phyloP scores from a whole-genome alignment of 2,329 filamentous ascomycete genomes.

The Cytospora paraplurivora region DNA sequence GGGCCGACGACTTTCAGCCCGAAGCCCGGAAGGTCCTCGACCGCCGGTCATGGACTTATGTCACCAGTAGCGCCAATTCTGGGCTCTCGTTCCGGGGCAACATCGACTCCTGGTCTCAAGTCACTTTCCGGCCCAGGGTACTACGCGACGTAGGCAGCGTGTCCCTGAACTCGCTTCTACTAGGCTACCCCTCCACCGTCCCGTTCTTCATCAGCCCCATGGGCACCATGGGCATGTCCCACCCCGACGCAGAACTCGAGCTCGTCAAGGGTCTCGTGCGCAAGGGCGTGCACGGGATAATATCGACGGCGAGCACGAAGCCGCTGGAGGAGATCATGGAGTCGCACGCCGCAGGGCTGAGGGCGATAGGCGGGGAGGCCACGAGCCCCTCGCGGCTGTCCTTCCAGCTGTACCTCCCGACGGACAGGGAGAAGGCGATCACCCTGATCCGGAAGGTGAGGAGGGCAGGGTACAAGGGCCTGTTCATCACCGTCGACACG shows the following conservation, averaged over 20 bases:
- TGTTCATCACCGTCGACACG: conserved; percentile 44
- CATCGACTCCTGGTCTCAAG: conserved; percentile 29
- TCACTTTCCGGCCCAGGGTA: conserved; percentile 36
- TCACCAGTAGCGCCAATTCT: conserved; percentile 36
- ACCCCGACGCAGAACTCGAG: conserved; percentile 48
- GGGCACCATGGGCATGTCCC: conserved; percentile 46
- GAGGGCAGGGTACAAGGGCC: conserved; percentile 40
- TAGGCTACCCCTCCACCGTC: conserved; percentile 49
- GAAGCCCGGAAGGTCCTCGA: conserved; percentile 58
- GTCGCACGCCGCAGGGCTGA: conserved; percentile 36
- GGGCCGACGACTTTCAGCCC: conserved; percentile 51
- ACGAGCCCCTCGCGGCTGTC: conserved; percentile 31
- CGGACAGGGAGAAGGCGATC: conserved; percentile 38
- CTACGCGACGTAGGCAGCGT: conserved; percentile 35
- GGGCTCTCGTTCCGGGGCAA: conserved; percentile 37
- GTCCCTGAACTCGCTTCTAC: conserved; percentile 33
- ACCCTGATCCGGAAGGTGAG: conserved; percentile 39
- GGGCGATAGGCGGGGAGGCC: conserved; percentile 33
- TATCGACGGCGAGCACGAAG: conserved; percentile 28
- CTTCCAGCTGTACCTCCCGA: conserved; percentile 42
- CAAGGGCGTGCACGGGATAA: conserved; percentile 48
- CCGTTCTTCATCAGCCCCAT: conserved; percentile 54
- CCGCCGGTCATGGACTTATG: conserved; percentile 52
- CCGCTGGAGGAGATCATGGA: conserved; percentile 42
- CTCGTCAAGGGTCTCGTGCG: conserved; percentile 48